These are phyloP conservation scores for Penicillium sumatraense DNA, from an alignment of 2,329 filamentous ascomycete species.

Conservation along the genomic window DNA sequence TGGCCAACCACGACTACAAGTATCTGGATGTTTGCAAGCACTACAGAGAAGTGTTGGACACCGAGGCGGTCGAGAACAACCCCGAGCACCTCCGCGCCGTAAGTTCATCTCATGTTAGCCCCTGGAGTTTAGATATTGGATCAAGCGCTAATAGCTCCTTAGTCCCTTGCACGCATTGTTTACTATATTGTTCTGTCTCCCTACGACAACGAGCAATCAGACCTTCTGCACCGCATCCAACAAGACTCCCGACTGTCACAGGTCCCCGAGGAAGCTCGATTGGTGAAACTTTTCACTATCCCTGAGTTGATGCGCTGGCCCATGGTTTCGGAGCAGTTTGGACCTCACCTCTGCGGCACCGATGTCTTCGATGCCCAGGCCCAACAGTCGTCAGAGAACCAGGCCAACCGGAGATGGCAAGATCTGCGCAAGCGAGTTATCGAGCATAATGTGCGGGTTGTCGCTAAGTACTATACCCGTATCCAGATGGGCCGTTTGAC, in stretches of 20 bases:
- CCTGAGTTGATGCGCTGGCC: conserved; percentile 99
- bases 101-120: conserved; percentile 44
- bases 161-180: conserved; percentile 92
- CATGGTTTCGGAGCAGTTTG: conserved; percentile 85
- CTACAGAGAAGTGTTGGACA: conserved; percentile 95
- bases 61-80: conserved; percentile 91
- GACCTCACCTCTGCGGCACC: conserved; percentile 81
- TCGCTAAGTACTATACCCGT: conserved; percentile 98
- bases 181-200: conserved; percentile 97
- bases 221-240: conserved; percentile 91
- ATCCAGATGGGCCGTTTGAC: conserved; percentile 92
- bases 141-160: conserved; percentile 6
- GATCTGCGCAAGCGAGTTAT: conserved; percentile 98
- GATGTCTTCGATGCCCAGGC: conserved; percentile 79
- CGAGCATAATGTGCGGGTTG: conserved; percentile 96
- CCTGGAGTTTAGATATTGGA: no score
- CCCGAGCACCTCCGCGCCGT: conserved; percentile 82
- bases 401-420: conserved; percentile 85
- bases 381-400: conserved; percentile 71
- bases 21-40: conserved; percentile 98
- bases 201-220: conserved; percentile 98
- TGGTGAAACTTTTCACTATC: conserved; percentile 93
- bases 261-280: conserved; percentile 78
- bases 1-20: conserved; percentile 96
- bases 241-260: conserved; percentile 80